phyloP scores from a whole-genome alignment of 2,329 filamentous ascomycete genomes.

The Fusarium sp. region DNA sequence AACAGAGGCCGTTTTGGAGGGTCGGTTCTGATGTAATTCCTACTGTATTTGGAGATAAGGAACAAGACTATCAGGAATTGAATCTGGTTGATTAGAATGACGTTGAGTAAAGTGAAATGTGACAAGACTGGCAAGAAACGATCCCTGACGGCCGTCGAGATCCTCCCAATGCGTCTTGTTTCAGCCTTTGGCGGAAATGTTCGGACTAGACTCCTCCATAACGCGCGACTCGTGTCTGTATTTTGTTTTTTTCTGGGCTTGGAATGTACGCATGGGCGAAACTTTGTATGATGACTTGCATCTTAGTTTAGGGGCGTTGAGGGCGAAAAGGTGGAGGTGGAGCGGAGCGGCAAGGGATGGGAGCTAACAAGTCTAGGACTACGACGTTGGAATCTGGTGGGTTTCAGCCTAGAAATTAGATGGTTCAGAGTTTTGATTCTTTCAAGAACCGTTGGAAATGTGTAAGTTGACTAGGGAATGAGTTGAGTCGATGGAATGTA shows the following conservation, averaged over 20 bases:
- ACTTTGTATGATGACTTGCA: conserved; percentile 37
- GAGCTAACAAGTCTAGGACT: not conserved
- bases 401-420: conserved; percentile 19
- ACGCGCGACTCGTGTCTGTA: conserved; percentile 18
- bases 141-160: not conserved
- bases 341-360: not conserved
- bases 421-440: too few relatives aligned
- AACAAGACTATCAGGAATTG: conserved; percentile 9
- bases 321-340: not conserved
- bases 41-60: not conserved
- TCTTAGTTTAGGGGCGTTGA: not conserved
- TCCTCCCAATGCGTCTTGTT: conserved; percentile 19
- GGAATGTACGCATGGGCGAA: conserved; percentile 30
- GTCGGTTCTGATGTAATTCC: conserved; percentile 29
- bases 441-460: conserved; percentile 2
- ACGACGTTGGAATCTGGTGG: conserved; percentile 32
- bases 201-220: not conserved
- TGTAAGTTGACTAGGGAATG: not conserved
- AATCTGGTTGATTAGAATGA: not conserved
- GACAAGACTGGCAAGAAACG: not conserved
- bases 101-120: not conserved
- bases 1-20: not conserved
- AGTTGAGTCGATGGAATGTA: not conserved
- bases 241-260: not conserved
- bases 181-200: conserved; percentile 10